phyloP scores from a whole-genome alignment of 371 early-diverging fungal genomes.

The Apophysomyces elegans region DNA sequence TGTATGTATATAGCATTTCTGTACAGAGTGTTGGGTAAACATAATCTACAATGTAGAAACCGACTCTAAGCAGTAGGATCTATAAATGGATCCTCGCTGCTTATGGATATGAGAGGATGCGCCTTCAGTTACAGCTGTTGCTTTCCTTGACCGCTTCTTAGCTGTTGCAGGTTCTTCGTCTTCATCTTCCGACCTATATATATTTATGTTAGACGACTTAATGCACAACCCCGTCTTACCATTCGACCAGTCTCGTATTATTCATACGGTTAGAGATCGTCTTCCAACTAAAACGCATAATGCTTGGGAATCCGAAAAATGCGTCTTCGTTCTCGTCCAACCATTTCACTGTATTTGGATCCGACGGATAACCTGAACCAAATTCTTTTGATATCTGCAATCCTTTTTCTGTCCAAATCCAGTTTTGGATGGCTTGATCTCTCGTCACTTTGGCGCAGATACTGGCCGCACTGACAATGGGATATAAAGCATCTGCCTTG shows the following conservation, averaged over 20 bases:
- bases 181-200: conserved; percentile 34
- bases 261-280: conserved; percentile 83
- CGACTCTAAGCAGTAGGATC: conserved; percentile 19
- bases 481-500: conserved; percentile 97
- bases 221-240: conserved; percentile 32
- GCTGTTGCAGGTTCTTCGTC: conserved; percentile 20
- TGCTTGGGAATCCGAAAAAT: conserved; percentile 92
- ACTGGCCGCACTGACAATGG: conserved; percentile 98
- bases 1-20: background rate
- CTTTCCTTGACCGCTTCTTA: conserved; percentile 15
- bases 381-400: conserved; percentile 61
- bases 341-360: conserved; percentile 95
- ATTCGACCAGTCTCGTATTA: conserved; percentile 45
- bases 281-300: conserved; percentile 97
- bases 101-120: background rate
- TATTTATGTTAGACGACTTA: background rate
- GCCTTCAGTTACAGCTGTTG: background rate
- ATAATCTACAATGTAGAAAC: background rate
- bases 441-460: conserved; percentile 98
- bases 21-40: background rate
- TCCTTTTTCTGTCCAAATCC: conserved; percentile 80
- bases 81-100: conserved; percentile 18
- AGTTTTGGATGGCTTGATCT: conserved; percentile 82
- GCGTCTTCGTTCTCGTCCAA: conserved; percentile 78
- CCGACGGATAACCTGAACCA: conserved; percentile 99